Percentiles rank a stretch among this genome's conserved stretches.
These are phyloP conservation scores for Leptographium wingfieldii DNA, from an alignment of 2,329 filamentous ascomycete species.

Conservation along the genomic window DNA sequence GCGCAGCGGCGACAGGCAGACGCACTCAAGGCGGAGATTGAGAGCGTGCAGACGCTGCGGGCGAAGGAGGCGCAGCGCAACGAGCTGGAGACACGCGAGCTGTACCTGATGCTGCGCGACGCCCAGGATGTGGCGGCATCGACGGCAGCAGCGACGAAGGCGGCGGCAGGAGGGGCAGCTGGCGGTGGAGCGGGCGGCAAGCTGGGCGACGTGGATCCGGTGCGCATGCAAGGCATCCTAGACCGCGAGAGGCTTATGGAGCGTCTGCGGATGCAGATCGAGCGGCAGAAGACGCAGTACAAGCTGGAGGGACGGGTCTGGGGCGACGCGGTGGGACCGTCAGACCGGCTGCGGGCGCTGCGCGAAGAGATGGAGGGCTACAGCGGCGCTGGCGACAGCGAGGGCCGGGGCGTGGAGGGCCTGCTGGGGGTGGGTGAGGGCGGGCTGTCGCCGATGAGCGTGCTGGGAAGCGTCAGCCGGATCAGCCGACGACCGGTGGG, in stretches of 20 bases:
- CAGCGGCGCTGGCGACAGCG: slow-evolving; percentile 27
- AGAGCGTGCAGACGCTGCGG: slow-evolving; percentile 71
- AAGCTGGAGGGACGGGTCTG: slow-evolving; percentile 91
- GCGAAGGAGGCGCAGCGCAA: slow-evolving; percentile 88
- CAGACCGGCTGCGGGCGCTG: slow-evolving; percentile 80
- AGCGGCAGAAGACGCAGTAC: slow-evolving; percentile 93
- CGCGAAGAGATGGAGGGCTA: slow-evolving; percentile 82
- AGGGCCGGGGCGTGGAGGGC: slow-evolving; percentile 36
- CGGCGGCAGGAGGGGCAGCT: not conserved
- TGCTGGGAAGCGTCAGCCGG: slow-evolving; percentile 60
- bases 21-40: slow-evolving; percentile 76
- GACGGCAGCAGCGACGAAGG: slow-evolving; percentile 39
- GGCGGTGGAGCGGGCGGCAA: slow-evolving; percentile 22
- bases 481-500: slow-evolving; percentile 42
- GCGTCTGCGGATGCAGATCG: slow-evolving; percentile 85
- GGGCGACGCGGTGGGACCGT: slow-evolving; percentile 71
- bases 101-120: slow-evolving; percentile 96
- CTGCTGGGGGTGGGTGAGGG: not conserved
- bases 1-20: slow-evolving; percentile 79
- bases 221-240: slow-evolving; percentile 80
- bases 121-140: slow-evolving; percentile 92
- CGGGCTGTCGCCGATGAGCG: slow-evolving; percentile 40
- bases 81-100: slow-evolving; percentile 87
- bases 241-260: slow-evolving; percentile 89
- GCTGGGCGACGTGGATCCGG: slow-evolving; percentile 51